These are phyloP conservation scores for Hericium alpestre DNA, from an alignment of 768 basidiomycete species.

Conservation along the genomic window DNA sequence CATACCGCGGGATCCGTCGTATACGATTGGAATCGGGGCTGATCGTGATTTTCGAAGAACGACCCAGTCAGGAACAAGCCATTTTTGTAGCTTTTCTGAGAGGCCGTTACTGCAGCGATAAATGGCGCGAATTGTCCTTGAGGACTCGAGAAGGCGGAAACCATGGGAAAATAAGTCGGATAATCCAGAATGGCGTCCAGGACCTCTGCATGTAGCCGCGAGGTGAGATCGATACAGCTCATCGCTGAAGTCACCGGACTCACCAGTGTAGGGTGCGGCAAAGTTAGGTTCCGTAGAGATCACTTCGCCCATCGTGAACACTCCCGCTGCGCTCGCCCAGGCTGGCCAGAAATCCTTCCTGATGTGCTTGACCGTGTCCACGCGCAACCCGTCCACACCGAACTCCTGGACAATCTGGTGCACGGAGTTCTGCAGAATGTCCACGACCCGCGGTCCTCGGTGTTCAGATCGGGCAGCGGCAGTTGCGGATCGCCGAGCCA, in stretches of 20 bases:
- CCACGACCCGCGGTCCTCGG: slow-evolving; percentile 37
- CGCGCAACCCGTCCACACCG: slow-evolving; percentile 41
- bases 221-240: background rate
- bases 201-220: slow-evolving; percentile 20
- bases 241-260: slow-evolving; percentile 8
- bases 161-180: slow-evolving; percentile 35
- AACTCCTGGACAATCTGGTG: slow-evolving; percentile 35
- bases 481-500: slow-evolving; percentile 47
- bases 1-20: slow-evolving; percentile 32
- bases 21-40: slow-evolving; percentile 35
- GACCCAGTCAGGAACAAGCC: slow-evolving; percentile 32
- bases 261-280: slow-evolving; percentile 30
- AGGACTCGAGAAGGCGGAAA: slow-evolving; percentile 27
- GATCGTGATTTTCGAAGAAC: slow-evolving; percentile 48
- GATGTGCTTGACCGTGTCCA: slow-evolving; percentile 53
- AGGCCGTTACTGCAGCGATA: slow-evolving; percentile 16
- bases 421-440: slow-evolving; percentile 38
- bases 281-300: slow-evolving; percentile 31
- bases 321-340: slow-evolving; percentile 36
- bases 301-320: slow-evolving; percentile 51
- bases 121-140: slow-evolving; percentile 25
- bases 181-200: slow-evolving; percentile 39
- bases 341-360: slow-evolving; percentile 43
- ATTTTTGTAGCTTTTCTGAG: slow-evolving; percentile 29
- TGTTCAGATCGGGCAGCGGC: slow-evolving; percentile 50